Evolutionary conservation across 2,329 filamentous ascomycete genomes (phyloP), one percentile per base, ranked within the genome.

Genomic region (Eutypa lata): DNA sequence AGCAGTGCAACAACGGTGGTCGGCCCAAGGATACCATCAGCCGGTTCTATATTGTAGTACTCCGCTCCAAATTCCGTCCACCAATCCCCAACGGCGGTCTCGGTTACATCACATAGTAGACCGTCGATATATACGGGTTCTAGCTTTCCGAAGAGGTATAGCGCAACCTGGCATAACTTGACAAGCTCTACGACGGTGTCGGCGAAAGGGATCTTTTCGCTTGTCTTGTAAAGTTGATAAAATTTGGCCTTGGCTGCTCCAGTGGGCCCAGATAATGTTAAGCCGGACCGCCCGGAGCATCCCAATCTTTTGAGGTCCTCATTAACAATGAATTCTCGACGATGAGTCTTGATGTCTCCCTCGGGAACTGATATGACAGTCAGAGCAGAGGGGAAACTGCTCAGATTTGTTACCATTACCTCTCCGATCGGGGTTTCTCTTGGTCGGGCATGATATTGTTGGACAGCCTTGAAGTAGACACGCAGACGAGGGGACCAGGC

Each of bases 21-120:
- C 2, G 94, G 92, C 0, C 94, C 94, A 2, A 99, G 75, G 21
- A 96, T 91, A 13, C 93, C 93, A 71, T 99, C 94, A 10, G 88
- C 89, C 1, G 94, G 93, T 69, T 97, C 94, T 33, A 91, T 83
- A 51, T 93, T 95, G 75, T 93, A 97, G 65, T 94, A 87, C 60
- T 97, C 93, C 0, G 87, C 87, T 2, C 94, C 94, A 54, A 97
- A 88, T 64, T 96, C 90, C 1, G 89, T 87, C 94, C 94, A 97
- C 94, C 94, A 99, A 68, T 97, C 90, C 56, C 87, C 88, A 62
- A 97, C 85, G 2, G 92, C 91, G 56, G 82, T 87, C 69, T 99
- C 94, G 0, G 94, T 97, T 43, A 94, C 79, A 72, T 99, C 94
- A 68, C 94, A 99, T 3, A 99, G 80, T 22, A 97, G 74, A 0